Conservation (phyloP, 768 basidiomycete species). For the Suillus subaureus region DNA sequence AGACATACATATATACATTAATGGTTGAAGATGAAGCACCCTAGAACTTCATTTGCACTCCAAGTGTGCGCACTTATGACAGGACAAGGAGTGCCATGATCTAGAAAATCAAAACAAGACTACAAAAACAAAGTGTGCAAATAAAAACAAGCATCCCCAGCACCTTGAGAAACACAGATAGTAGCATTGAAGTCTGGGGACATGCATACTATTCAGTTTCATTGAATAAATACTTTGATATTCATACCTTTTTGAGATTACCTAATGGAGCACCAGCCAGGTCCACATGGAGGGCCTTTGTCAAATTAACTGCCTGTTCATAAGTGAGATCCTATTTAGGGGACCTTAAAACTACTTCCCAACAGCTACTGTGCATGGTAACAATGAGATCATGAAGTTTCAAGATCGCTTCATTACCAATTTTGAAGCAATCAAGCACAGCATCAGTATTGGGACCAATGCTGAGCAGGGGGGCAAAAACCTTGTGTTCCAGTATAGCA, state of each 20-base stretch:
- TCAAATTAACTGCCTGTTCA: slow-evolving; percentile 10
- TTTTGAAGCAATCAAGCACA: slow-evolving; percentile 9
- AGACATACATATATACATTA: background rate
- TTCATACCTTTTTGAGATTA: background rate
- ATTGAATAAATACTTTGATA: background rate
- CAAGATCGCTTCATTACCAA: slow-evolving; percentile 4
- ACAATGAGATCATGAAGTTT: background rate
- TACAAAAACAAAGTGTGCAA: background rate
- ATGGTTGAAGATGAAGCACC: background rate
- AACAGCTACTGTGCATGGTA: background rate
- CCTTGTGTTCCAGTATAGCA: background rate
- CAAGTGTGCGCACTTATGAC: background rate
- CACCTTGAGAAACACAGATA: background rate
- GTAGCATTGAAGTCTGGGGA: background rate
- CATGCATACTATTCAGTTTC: background rate
- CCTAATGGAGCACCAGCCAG: background rate
- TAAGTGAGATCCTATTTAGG: slow-evolving; percentile 2
- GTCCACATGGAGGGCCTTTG: slow-evolving; percentile 5
- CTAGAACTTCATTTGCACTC: background rate
- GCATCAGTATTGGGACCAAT: slow-evolving; percentile 13
- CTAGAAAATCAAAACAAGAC: background rate
- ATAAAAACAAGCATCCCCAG: background rate
- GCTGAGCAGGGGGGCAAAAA: slow-evolving; percentile 7
- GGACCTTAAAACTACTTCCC: background rate
- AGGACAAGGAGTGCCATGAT: background rate